Percentiles rank a stretch among this genome's conserved stretches.
These are phyloP conservation scores for Claviceps fusiformis DNA, from an alignment of 2,329 filamentous ascomycete genomes.

Conservation along the genomic window DNA sequence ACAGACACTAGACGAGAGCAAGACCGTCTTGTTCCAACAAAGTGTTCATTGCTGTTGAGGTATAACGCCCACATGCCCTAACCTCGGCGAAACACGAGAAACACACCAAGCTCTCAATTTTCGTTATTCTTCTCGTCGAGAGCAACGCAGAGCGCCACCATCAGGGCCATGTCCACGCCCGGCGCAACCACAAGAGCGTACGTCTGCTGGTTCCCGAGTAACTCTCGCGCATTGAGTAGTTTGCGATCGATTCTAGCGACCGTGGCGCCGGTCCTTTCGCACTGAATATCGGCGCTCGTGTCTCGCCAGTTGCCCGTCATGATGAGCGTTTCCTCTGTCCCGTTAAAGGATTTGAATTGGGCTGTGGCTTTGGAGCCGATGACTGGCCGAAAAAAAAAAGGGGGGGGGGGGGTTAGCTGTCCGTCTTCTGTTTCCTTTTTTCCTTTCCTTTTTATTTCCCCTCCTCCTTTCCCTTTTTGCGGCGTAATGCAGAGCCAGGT, in stretches of 20 bases:
- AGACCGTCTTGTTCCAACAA: no score
- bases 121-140: conserved; percentile 1
- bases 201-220: conserved; percentile 49
- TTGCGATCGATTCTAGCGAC: conserved; percentile 48
- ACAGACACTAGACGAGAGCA: no score
- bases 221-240: conserved; percentile 29
- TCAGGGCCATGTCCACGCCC: conserved; percentile 25
- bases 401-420: no score
- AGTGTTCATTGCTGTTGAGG: no score
- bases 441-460: neutral
- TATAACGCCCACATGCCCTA: no score
- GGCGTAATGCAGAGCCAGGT: no score
- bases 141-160: conserved; percentile 18
- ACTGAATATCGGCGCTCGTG: conserved; percentile 41
- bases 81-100: no score
- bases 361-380: conserved; percentile 40
- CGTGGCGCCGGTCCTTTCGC: conserved; percentile 32
- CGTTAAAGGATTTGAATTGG: conserved; percentile 38
- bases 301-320: conserved; percentile 52
- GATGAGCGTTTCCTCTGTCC: conserved; percentile 29
- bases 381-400: conserved; percentile 22
- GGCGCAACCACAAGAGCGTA: conserved; percentile 52
- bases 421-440: no score
- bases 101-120: neutral
- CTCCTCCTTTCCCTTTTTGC: no score